Conservation (phyloP, 345 rosid species). For the Arabidopsis arenosa region DNA sequence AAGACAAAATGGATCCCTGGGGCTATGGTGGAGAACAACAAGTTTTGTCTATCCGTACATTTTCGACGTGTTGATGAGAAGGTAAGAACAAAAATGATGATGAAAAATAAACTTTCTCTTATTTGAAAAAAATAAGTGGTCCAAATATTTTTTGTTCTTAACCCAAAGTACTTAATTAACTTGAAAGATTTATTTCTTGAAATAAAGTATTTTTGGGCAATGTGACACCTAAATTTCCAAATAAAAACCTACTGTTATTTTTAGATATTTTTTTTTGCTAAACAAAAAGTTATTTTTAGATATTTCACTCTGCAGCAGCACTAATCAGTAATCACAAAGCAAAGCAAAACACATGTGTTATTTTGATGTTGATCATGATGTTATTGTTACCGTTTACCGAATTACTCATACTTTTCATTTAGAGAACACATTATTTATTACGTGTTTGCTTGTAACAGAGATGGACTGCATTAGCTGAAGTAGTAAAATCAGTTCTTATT, state of each 20-base stretch:
- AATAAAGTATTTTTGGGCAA: background rate
- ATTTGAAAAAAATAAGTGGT: constrained; percentile 2
- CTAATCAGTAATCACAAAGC: constrained; percentile 1
- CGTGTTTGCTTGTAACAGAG: constrained; percentile 49
- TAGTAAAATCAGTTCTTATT: constrained; percentile 62
- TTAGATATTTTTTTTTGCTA: too few relatives aligned
- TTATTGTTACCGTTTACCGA: background rate
- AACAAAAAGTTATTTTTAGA: background rate
- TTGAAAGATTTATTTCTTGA: constrained; percentile 8
- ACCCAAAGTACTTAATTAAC: background rate
- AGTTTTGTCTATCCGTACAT: constrained; percentile 93
- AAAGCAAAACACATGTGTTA: background rate
- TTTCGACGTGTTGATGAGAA: constrained; percentile 91
- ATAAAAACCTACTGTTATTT: background rate
- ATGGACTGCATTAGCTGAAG: constrained; percentile 71
- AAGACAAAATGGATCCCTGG: constrained; percentile 77
- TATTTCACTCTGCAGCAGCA: background rate
- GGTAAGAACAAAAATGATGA: constrained; percentile 47
- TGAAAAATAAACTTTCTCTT: background rate
- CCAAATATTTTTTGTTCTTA: constrained; percentile 13
- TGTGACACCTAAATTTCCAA: background rate
- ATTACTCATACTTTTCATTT: constrained; percentile 4
- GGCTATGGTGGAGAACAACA: constrained; percentile 87
- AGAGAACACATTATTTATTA: background rate
- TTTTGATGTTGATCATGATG: background rate